phyloP scores from a whole-genome alignment of 768 basidiomycete species.

The Pluteus cervinus region DNA sequence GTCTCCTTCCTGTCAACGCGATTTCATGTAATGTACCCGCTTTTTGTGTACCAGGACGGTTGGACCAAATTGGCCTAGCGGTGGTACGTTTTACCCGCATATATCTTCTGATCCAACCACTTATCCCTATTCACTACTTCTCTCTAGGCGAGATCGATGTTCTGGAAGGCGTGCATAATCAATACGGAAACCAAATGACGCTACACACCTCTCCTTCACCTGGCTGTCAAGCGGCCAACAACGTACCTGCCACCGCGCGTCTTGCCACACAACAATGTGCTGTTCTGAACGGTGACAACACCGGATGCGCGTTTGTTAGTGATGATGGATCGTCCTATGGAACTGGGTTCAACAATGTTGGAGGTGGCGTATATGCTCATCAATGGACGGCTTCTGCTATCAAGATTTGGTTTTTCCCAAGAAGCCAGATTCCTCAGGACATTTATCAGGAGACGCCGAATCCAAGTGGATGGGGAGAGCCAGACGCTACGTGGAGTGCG shows the following conservation, averaged over 20 bases:
- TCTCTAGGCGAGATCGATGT: conserved; percentile 61
- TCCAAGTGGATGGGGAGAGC: conserved; percentile 45
- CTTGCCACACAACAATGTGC: conserved; percentile 20
- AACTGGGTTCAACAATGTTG: conserved; percentile 34
- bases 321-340: conserved; percentile 32
- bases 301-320: conserved; percentile 47
- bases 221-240: conserved; percentile 34
- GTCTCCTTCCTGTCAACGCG: not conserved
- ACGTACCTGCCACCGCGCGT: too few relatives aligned
- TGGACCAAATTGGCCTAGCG: conserved; percentile 46
- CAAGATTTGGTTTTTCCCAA: conserved; percentile 50
- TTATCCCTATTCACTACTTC: conserved; percentile 4
- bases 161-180: conserved; percentile 64
- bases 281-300: conserved; percentile 28
- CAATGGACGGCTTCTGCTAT: conserved; percentile 49
- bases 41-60: conserved; percentile 28
- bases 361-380: conserved; percentile 52
- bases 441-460: conserved; percentile 38
- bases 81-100: conserved; percentile 23
- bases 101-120: conserved; percentile 1
- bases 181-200: conserved; percentile 54
- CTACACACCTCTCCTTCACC: conserved; percentile 49
- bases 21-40: not conserved
- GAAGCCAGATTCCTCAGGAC: conserved; percentile 45
- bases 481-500: conserved; percentile 46